Evolutionary conservation across 1,284 basidiomycete genomes (phyloP).

Genomic region (Schizopora paradoxa): DNA sequence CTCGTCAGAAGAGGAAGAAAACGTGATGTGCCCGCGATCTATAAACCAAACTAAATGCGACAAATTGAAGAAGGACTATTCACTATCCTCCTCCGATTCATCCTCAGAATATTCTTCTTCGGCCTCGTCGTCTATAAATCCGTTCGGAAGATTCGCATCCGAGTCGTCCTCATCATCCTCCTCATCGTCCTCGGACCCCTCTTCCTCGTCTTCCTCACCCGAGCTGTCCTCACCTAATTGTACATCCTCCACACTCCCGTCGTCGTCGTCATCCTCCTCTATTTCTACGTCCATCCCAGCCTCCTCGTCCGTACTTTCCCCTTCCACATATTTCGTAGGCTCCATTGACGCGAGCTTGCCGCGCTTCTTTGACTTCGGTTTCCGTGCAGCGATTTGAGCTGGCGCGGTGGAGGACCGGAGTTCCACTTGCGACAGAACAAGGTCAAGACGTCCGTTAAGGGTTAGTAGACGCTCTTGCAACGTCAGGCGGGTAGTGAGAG

Average conservation of each 20-base stretch:
- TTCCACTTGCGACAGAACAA: conserved; percentile 92
- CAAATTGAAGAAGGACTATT: too few relatives aligned
- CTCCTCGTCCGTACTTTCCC: conserved; percentile 40
- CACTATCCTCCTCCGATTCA: conserved; percentile 51
- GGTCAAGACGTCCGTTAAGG: conserved; percentile 86
- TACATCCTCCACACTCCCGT: conserved; percentile 65
- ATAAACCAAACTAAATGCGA: neutral
- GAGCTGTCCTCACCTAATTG: conserved; percentile 56
- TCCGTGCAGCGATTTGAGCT: conserved; percentile 43
- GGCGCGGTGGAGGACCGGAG: conserved; percentile 66
- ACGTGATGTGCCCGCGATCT: neutral
- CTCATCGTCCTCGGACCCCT: conserved; percentile 42
- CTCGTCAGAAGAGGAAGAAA: conserved; percentile 1
- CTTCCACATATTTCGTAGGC: conserved; percentile 53
- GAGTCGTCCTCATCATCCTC: conserved; percentile 47
- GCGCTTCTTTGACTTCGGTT: conserved; percentile 30
- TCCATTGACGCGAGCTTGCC: conserved; percentile 28
- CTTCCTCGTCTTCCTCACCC: conserved; percentile 43
- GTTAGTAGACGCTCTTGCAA: conserved; percentile 83
- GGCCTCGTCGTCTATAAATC: conserved; percentile 69
- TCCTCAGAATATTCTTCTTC: conserved; percentile 63
- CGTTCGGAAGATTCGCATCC: conserved; percentile 38
- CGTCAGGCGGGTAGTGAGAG: conserved; percentile 74
- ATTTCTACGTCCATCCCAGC: conserved; percentile 63
- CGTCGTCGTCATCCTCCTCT: conserved; percentile 42